Conservation (phyloP, 805 yeast genomes). For the Sugiyamaella chiloensis region DNA sequence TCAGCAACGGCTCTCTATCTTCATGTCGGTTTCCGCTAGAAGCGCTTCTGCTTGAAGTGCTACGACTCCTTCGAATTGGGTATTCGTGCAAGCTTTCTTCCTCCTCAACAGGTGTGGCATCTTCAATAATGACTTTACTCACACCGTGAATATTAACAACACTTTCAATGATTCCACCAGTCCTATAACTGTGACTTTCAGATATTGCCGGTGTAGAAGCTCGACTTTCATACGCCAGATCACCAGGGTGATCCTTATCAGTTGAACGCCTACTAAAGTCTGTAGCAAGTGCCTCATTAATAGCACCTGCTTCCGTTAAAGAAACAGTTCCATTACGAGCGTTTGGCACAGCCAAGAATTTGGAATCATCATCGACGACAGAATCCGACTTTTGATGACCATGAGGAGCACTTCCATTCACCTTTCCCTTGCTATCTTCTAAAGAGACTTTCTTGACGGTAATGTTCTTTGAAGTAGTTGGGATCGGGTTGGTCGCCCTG, state of each 20-base stretch:
- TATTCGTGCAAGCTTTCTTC: not conserved
- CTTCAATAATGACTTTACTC: conserved; percentile 79
- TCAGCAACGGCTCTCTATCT: conserved; percentile 3
- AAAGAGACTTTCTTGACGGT: conserved; percentile 47
- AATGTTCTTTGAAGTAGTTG: conserved; percentile 59
- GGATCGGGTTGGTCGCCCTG: conserved; percentile 65
- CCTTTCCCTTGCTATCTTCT: not conserved
- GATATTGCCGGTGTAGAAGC: conserved; percentile 17
- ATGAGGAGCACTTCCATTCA: not conserved
- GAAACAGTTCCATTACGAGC: conserved; percentile 7
- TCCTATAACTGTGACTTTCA: conserved; percentile 30
- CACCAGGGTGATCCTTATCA: conserved; percentile 12
- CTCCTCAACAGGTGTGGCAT: conserved; percentile 20
- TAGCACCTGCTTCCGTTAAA: conserved; percentile 14
- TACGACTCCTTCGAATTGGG: not conserved
- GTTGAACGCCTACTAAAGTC: conserved; percentile 5
- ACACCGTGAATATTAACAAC: conserved; percentile 82
- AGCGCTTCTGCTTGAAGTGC: not conserved
- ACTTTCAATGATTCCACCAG: conserved; percentile 73
- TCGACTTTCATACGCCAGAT: conserved; percentile 17
- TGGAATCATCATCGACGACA: not conserved
- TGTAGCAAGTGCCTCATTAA: conserved; percentile 9
- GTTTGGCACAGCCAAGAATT: conserved; percentile 4
- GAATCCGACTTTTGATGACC: not conserved
- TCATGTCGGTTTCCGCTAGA: not conserved